Conservation (phyloP, 2,329 filamentous ascomycete species). For the Fusarium torulosum region DNA sequence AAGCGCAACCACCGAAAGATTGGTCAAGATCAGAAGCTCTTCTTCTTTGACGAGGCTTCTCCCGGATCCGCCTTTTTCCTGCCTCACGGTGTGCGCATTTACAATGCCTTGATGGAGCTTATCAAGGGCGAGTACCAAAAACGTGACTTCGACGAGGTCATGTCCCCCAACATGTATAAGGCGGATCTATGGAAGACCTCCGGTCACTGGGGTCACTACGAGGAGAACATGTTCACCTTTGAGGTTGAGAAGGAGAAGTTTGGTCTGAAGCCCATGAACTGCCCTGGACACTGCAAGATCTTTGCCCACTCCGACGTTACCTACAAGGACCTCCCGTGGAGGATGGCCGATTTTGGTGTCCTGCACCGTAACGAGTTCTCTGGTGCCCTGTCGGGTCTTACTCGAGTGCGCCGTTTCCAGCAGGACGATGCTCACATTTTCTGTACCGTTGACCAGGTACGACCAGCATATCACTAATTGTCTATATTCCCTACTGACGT, state of each 20-base stretch:
- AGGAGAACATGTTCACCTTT: conserved; percentile 90
- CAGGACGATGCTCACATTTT: conserved; percentile 98
- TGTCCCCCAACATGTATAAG: conserved; percentile 95
- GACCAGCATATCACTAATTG: not conserved
- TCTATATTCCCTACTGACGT: conserved; percentile 13
- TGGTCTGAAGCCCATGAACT: conserved; percentile 97
- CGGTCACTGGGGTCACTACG: conserved; percentile 87
- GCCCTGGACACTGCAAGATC: conserved; percentile 91
- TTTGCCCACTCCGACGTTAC: conserved; percentile 86
- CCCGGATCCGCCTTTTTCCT: conserved; percentile 94
- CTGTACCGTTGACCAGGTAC: conserved; percentile 66
- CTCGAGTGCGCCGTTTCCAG: conserved; percentile 91
- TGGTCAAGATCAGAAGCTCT: conserved; percentile 94
- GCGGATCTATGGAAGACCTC: conserved; percentile 92
- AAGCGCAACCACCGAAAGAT: conserved; percentile 96
- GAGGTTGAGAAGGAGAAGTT: conserved; percentile 78
- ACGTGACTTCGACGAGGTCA: conserved; percentile 94
- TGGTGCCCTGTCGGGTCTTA: conserved; percentile 89
- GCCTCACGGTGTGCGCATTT: conserved; percentile 92
- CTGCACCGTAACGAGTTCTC: conserved; percentile 96
- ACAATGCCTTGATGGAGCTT: conserved; percentile 87
- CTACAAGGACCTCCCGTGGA: conserved; percentile 87
- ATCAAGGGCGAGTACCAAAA: conserved; percentile 91
- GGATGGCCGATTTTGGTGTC: conserved; percentile 95
- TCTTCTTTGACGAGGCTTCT: conserved; percentile 96